Conservation (phyloP, 768 basidiomycete species). For the Suillus cothurnatus region DNA sequence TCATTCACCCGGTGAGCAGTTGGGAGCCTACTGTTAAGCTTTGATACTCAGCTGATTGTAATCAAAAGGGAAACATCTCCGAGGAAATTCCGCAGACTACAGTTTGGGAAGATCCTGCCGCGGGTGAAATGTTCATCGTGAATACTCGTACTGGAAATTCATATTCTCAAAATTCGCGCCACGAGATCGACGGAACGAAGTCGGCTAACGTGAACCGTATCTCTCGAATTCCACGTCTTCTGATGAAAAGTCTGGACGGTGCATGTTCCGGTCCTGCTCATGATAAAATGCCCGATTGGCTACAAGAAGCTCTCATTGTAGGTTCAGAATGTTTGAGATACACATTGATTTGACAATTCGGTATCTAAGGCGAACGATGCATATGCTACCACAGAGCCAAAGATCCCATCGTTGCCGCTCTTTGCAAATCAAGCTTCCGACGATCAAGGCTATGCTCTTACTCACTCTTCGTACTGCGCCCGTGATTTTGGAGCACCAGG, state of each 20-base stretch:
- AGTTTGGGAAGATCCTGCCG: slow-evolving; percentile 65
- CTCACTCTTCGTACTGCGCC: slow-evolving; percentile 15
- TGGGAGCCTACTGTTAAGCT: slow-evolving; percentile 3
- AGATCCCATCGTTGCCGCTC: slow-evolving; percentile 41
- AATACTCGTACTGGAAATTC: slow-evolving; percentile 76
- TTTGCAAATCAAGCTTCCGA: slow-evolving; percentile 16
- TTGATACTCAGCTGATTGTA: slow-evolving; percentile 15
- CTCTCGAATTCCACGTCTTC: slow-evolving; percentile 15
- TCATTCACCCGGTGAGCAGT: slow-evolving; percentile 24
- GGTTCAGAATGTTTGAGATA: slow-evolving; percentile 20
- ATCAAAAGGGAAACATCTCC: slow-evolving; percentile 14
- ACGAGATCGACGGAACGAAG: slow-evolving; percentile 11
- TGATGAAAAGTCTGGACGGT: slow-evolving; percentile 8
- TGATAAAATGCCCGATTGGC: slow-evolving; percentile 58
- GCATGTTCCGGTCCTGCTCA: slow-evolving; percentile 12
- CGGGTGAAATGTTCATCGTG: slow-evolving; percentile 58
- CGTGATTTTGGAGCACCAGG: slow-evolving; percentile 15
- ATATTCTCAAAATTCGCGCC: slow-evolving; percentile 33
- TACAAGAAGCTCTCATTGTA: slow-evolving; percentile 61
- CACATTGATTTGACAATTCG: slow-evolving; percentile 13
- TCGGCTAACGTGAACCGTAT: slow-evolving; percentile 16
- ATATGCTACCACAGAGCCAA: slow-evolving; percentile 51
- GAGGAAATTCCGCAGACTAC: slow-evolving; percentile 33
- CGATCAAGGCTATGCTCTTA: slow-evolving; percentile 10
- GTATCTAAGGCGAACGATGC: slow-evolving; percentile 52